Base-by-base conservation (phyloP, 2,329 filamentous ascomycete species). In the Fusarium illudens region DNA sequence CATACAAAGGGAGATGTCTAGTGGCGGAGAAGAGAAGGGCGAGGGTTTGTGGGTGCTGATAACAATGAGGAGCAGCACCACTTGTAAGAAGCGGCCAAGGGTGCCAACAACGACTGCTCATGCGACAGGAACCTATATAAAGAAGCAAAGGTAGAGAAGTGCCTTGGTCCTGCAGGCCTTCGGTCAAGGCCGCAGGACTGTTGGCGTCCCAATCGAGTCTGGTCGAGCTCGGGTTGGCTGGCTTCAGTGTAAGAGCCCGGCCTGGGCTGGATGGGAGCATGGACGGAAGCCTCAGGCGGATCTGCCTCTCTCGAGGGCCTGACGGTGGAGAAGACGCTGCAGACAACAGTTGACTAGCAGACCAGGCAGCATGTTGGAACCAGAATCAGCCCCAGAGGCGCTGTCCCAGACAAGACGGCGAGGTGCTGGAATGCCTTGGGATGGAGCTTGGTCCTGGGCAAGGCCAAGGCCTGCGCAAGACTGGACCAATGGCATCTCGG, bases 401-500 rank as follows among this genome's bases (percentile, higher is more conserved):
- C n/a, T 64, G 48, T 52, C 39, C 9, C 27, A 55, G 58, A 46
- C 29, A 46, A 11, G 39, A n/a, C 13, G 22, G 13, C 19, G 19
- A 46, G 33, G 59, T 55, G 48, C 57, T 58, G 53, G 65, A 69
- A 64, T 67, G 68, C 65, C 68, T 69, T 50, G 48, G 25, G 59
- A 70, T 67, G 59, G 66, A 64, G 36, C 37, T 56, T 34, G 32
- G 42, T 51, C 52, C 57, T 62, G 54, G 34, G 51, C 57, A 32
- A 39, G 39, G 32, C 32, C 37, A 20, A 27, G 42, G 10, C 33
- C 42, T 17, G 33, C 33, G 39, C 27, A 33, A 39, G 13, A 25
- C 42, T 27, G 17, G 20, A 10, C 72, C 72, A 74, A 74, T 73
- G 48, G 55, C 37, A 58, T 32, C 33, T 6, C 13, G 25, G 22